Evolutionary conservation across 1,284 basidiomycete species (phyloP).

Genomic region (Mycocalia duriaeana): DNA sequence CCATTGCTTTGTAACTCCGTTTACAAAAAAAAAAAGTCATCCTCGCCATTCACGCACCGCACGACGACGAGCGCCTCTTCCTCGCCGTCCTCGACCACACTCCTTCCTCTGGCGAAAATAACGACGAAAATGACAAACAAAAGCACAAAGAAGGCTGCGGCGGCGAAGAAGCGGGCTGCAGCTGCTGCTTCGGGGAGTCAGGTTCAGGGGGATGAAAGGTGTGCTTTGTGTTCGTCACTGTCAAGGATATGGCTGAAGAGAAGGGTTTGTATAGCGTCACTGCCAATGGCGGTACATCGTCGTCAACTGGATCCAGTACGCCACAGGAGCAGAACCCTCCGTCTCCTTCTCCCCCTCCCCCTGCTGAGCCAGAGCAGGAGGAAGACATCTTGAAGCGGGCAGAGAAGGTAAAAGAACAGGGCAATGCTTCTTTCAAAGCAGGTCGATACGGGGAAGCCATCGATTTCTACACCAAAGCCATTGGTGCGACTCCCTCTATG

Average conservation of each 20-base stretch:
- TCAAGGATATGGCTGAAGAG: neutral
- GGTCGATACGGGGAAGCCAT: constrained; percentile 68
- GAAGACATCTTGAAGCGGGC: constrained; percentile 35
- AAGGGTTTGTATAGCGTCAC: neutral
- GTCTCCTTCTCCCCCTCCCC: neutral
- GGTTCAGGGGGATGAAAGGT: neutral
- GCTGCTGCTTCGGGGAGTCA: neutral
- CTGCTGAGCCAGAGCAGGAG: constrained; percentile 15
- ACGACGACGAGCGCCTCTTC: no score
- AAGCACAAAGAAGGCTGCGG: neutral
- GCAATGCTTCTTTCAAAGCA: constrained; percentile 72
- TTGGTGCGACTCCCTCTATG: neutral
- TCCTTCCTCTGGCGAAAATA: no score
- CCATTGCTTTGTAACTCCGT: no score
- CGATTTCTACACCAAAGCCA: constrained; percentile 22
- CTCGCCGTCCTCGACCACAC: no score
- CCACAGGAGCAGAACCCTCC: neutral
- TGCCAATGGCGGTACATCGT: neutral
- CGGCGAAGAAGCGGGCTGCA: constrained; percentile 2
- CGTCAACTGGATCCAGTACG: neutral
- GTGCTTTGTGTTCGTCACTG: neutral
- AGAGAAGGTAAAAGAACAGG: constrained; percentile 66
- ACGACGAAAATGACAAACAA: neutral
- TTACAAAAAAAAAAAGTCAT: no score
- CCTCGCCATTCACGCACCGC: no score